A percentile compares a stretch with the other conserved stretches of the same genome.
These are phyloP conservation scores for Solanum hybrid DNA, from an alignment of 305 asterid genomes.

Conservation along the genomic window DNA sequence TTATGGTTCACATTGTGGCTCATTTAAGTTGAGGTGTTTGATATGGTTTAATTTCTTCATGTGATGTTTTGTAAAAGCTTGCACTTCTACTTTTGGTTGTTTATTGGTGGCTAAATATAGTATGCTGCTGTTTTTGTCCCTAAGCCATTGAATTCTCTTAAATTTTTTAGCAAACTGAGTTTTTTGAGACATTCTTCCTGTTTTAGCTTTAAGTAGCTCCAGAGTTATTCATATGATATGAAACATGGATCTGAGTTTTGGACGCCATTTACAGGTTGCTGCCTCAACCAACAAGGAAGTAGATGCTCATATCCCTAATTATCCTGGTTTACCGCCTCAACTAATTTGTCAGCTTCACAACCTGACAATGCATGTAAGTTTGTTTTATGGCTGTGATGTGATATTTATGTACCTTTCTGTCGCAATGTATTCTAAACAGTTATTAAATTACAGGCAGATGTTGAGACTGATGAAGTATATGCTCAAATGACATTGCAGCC, in stretches of 20 bases:
- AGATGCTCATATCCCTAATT: constrained; percentile 70
- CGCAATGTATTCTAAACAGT: background rate
- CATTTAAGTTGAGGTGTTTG: background rate
- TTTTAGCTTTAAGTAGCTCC: background rate
- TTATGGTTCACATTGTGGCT: background rate
- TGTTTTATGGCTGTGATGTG: background rate
- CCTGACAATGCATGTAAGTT: constrained; percentile 91
- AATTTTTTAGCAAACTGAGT: background rate
- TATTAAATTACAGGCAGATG: constrained; percentile 65
- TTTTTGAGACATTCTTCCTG: background rate
- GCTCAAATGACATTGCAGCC: constrained; percentile 98
- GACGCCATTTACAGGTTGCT: constrained; percentile 46
- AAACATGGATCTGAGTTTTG: background rate
- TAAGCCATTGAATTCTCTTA: background rate
- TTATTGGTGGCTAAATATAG: background rate
- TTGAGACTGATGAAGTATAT: constrained; percentile 91
- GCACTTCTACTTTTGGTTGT: background rate
- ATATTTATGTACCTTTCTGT: background rate
- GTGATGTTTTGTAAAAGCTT: background rate
- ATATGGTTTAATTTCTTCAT: background rate
- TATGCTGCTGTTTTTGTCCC: background rate
- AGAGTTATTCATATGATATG: background rate
- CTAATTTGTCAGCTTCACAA: constrained; percentile 92
- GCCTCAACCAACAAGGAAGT: constrained; percentile 95
- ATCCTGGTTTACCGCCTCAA: constrained; percentile 89